Percentiles rank a stretch among this genome's conserved stretches.
phyloP scores from a whole-genome alignment of 1,139 yeast species.

The Taiozyma sp. region DNA sequence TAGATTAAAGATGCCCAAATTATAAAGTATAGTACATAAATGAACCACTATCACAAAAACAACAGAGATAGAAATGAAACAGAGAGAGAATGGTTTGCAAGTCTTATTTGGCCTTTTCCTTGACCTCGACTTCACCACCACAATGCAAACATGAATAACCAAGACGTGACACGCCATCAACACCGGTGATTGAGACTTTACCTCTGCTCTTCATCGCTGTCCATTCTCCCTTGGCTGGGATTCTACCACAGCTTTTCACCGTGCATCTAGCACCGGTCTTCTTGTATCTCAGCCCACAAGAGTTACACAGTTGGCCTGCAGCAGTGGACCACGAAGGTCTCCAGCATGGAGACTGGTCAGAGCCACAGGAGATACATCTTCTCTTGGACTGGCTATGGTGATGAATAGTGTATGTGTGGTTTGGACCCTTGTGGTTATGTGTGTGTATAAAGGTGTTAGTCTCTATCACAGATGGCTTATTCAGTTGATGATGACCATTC shows the following conservation, averaged over 20 bases:
- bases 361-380: conserved; percentile 85
- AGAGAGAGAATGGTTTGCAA: background rate
- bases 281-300: conserved; percentile 92
- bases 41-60: background rate
- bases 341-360: conserved; percentile 96
- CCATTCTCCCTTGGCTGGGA: conserved; percentile 97
- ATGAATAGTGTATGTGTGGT: conserved; percentile 24
- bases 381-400: conserved; percentile 32
- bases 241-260: conserved; percentile 67
- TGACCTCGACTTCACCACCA: conserved; percentile 51
- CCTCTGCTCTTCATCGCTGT: conserved; percentile 77
- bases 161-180: conserved; percentile 25
- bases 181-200: conserved; percentile 36
- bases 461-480: conserved; percentile 13
- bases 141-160: conserved; percentile 67
- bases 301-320: conserved; percentile 91
- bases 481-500: conserved; percentile 13
- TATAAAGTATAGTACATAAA: background rate
- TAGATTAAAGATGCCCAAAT: background rate
- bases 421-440: conserved; percentile 22
- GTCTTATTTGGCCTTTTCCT: conserved; percentile 14
- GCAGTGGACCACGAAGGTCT: conserved; percentile 90
- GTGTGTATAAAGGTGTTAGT: conserved; percentile 21
- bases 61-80: background rate
- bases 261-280: conserved; percentile 91